Percentiles rank a stretch among this genome's conserved stretches.
These are phyloP conservation scores for Cyamopsis tetragonoloba DNA, from an alignment of 306 rosid species.

Conservation along the genomic window DNA sequence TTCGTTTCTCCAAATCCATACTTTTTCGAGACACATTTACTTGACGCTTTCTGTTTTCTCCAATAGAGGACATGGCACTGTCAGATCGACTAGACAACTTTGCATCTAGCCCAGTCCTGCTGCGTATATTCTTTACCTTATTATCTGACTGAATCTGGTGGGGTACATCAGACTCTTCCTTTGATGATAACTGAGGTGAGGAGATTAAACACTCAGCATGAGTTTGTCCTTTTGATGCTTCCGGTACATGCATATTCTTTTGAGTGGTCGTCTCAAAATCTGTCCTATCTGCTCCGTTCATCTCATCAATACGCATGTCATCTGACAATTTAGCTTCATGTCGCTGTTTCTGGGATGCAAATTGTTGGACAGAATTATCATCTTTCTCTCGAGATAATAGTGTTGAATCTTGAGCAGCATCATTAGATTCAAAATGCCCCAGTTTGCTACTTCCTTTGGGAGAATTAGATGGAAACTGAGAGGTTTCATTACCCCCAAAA, in stretches of 20 bases:
- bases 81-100: constrained; percentile 35
- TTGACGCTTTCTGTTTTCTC: constrained; percentile 31
- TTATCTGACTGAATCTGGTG: constrained; percentile 27
- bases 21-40: constrained; percentile 32
- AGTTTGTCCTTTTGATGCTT: constrained; percentile 11
- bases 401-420: not conserved
- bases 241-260: not conserved
- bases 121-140: constrained; percentile 35
- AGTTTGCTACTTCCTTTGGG: too few species aligned
- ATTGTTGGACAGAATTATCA: constrained; percentile 21
- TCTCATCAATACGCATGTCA: constrained; percentile 20
- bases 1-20: constrained; percentile 20
- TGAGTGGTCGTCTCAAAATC: constrained; percentile 6
- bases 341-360: constrained; percentile 14
- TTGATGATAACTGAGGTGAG: constrained; percentile 18
- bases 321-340: constrained; percentile 22
- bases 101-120: constrained; percentile 28
- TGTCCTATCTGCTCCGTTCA: not conserved
- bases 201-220: constrained; percentile 21
- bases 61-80: constrained; percentile 30
- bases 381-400: constrained; percentile 7
- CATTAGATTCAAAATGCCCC: too few species aligned
- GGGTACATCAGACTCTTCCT: constrained; percentile 17
- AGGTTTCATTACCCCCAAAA: constrained; percentile 5
- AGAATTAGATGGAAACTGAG: too few species aligned